Conservation (phyloP, 257 asterid genomes). For the Anisodus tanguticus region DNA sequence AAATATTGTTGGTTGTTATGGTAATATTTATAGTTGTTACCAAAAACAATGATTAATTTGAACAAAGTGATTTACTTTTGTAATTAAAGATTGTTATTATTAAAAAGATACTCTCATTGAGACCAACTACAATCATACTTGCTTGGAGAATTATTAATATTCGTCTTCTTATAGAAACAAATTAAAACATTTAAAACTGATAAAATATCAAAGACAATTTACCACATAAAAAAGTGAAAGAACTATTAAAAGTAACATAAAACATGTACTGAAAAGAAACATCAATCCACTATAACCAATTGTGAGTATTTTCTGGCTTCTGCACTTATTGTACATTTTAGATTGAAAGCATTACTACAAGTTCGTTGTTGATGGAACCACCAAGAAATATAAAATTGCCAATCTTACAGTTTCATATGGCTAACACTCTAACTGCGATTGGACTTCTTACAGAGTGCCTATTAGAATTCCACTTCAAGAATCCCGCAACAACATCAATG, state of each 20-base stretch:
- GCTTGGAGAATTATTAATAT: not conserved
- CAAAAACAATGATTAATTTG: too few relatives aligned
- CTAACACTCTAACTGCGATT: conserved; percentile 24
- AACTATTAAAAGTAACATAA: not conserved
- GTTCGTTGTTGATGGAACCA: not conserved
- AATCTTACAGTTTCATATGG: not conserved
- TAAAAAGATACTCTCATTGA: not conserved
- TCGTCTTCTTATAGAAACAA: not conserved
- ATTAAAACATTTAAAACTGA: not conserved
- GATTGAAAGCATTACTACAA: not conserved
- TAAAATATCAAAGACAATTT: not conserved
- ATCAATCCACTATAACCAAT: not conserved
- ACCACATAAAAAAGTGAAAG: not conserved
- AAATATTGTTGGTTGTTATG: too few relatives aligned
- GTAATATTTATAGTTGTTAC: too few relatives aligned
- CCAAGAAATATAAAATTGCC: not conserved
- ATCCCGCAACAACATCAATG: conserved; percentile 38
- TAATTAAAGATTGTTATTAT: too few relatives aligned
- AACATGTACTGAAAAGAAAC: not conserved
- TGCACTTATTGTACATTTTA: conserved; percentile 18
- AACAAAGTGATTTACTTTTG: too few relatives aligned
- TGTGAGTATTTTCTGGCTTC: not conserved
- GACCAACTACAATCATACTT: not conserved
- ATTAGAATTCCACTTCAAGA: conserved; percentile 47
- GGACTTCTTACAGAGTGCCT: conserved; percentile 51